phyloP scores from a whole-genome alignment of 1,284 basidiomycete species.

The Lignosus rhinocerotis region DNA sequence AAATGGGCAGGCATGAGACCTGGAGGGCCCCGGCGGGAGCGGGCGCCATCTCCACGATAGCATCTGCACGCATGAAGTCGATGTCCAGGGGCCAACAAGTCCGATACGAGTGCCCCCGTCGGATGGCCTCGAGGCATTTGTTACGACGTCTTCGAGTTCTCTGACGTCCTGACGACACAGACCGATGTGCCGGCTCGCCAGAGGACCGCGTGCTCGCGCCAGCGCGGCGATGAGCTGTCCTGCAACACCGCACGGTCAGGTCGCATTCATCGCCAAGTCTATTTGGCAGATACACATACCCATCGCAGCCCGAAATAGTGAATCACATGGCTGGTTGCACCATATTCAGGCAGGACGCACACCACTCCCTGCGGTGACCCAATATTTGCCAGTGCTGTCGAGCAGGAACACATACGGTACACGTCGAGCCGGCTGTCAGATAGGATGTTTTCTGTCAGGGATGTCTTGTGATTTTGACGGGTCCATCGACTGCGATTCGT shows the following conservation, averaged over 20 bases:
- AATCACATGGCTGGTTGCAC: not conserved
- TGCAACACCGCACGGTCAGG: not conserved
- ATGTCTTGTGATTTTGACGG: no score
- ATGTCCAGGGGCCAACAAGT: no score
- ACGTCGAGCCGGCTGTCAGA: not conserved
- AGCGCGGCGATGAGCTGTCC: not conserved
- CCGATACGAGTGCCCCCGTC: no score
- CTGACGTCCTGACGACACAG: no score
- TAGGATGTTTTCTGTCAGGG: not conserved
- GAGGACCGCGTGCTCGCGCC: not conserved
- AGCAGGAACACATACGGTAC: not conserved
- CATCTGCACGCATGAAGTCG: no score
- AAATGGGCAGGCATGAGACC: no score
- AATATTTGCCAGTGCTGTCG: not conserved
- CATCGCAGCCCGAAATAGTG: not conserved
- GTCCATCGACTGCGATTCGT: no score
- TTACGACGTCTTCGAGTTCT: no score
- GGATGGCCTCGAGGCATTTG: no score
- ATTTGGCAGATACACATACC: not conserved
- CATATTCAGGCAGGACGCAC: not conserved
- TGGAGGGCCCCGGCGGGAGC: no score
- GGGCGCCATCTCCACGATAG: no score
- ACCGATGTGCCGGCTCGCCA: no score
- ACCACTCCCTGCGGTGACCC: not conserved
- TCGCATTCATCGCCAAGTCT: not conserved